Evolutionary conservation across 495 filamentous ascomycete species (phyloP).

Genomic region (Pyrenula massariospora): DNA sequence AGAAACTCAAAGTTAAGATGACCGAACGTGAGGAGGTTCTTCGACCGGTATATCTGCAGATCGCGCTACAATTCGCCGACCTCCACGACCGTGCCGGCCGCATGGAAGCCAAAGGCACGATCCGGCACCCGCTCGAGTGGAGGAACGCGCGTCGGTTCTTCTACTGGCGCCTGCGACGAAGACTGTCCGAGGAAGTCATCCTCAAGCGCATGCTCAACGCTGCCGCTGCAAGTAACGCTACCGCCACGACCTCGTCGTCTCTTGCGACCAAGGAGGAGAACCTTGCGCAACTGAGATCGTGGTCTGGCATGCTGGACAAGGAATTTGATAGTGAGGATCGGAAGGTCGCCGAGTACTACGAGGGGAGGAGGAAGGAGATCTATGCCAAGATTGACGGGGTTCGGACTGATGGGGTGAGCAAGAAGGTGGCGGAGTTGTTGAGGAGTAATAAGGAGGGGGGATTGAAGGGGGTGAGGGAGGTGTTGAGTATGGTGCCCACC

Average conservation of each 20-base stretch:
- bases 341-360: slow-evolving; percentile 89
- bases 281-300: slow-evolving; percentile 61
- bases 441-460: slow-evolving; percentile 64
- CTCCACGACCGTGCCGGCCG: slow-evolving; percentile 94
- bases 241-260: slow-evolving; percentile 15
- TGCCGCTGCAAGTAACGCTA: slow-evolving; percentile 23
- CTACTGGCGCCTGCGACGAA: slow-evolving; percentile 97
- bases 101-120: slow-evolving; percentile 94
- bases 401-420: slow-evolving; percentile 63
- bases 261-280: slow-evolving; percentile 44
- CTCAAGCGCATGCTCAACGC: slow-evolving; percentile 71
- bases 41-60: slow-evolving; percentile 84
- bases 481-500: slow-evolving; percentile 74
- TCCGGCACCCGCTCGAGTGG: slow-evolving; percentile 76
- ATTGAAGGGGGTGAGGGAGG: slow-evolving; percentile 75
- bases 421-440: slow-evolving; percentile 68
- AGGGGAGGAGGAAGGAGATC: slow-evolving; percentile 81
- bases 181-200: slow-evolving; percentile 93
- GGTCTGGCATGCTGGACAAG: slow-evolving; percentile 54
- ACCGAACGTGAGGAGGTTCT: slow-evolving; percentile 77
- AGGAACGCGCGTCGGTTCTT: slow-evolving; percentile 91
- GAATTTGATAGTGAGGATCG: slow-evolving; percentile 65
- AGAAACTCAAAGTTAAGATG: slow-evolving; percentile 76
- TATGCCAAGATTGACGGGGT: slow-evolving; percentile 67
- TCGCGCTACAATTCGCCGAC: slow-evolving; percentile 90